phyloP scores from a whole-genome alignment of 805 yeast species.

The Lipomyces sp. region DNA sequence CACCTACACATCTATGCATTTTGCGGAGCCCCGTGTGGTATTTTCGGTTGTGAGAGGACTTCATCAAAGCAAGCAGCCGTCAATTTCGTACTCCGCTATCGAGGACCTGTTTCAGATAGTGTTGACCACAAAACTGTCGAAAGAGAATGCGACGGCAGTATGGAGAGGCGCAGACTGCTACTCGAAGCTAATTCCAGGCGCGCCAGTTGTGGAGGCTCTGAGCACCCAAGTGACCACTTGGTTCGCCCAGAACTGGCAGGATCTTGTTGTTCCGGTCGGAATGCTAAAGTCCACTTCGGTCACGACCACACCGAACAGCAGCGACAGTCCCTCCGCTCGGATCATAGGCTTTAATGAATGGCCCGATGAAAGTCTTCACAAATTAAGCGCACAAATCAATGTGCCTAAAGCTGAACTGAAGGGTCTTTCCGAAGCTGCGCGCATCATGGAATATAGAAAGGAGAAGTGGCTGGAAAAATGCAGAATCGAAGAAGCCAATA shows the following conservation, averaged over 20 bases:
- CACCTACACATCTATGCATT: conserved; percentile 5
- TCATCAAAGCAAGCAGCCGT: conserved; percentile 6
- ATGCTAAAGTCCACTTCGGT: background rate
- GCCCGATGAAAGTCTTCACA: conserved; percentile 19
- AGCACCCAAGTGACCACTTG: conserved; percentile 9
- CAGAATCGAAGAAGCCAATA: conserved; percentile 17
- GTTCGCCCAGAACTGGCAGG: conserved; percentile 21
- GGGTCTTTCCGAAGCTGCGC: conserved; percentile 13
- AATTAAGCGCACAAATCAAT: conserved; percentile 16
- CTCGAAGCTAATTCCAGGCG: conserved; percentile 10
- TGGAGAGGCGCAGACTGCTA: conserved; percentile 28
- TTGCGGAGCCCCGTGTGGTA: conserved; percentile 25
- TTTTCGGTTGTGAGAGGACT: conserved; percentile 20
- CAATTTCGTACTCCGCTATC: conserved; percentile 19
- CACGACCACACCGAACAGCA: background rate
- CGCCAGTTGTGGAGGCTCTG: conserved; percentile 15
- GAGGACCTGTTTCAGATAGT: conserved; percentile 15
- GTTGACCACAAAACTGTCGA: background rate
- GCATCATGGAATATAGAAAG: conserved; percentile 6
- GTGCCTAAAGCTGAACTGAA: conserved; percentile 13
- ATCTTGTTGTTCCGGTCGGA: conserved; percentile 10
- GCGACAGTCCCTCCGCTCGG: background rate
- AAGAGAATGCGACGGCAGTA: conserved; percentile 16
- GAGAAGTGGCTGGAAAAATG: conserved; percentile 22
- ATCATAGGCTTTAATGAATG: conserved; percentile 14